These are phyloP conservation scores for Ceratocystis colombiana DNA, from an alignment of 2,329 filamentous ascomycete species.

Conservation along the genomic window DNA sequence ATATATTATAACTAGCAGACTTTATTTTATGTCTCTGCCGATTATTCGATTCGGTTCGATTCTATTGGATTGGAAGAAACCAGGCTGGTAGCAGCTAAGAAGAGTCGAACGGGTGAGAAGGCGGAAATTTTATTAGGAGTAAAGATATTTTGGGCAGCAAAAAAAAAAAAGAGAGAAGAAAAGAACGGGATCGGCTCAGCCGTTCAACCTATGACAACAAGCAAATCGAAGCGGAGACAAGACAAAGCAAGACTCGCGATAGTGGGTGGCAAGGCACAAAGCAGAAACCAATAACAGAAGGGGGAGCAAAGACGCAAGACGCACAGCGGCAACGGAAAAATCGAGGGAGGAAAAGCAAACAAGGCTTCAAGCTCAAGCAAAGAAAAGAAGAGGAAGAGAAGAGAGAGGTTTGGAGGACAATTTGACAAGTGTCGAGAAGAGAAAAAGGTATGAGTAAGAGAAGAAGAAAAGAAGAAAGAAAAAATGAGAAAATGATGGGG, in stretches of 20 bases:
- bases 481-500: not conserved
- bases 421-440: not conserved
- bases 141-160: slow-evolving; percentile 6
- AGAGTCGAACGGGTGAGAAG: not conserved
- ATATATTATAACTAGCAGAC: not conserved
- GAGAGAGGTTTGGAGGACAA: not conserved
- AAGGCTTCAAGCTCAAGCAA: slow-evolving; percentile 12
- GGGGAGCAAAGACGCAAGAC: not conserved
- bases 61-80: no score
- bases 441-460: not conserved
- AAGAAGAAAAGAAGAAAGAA: not conserved
- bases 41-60: no score
- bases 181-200: slow-evolving; percentile 23
- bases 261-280: not conserved
- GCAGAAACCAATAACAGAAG: not conserved
- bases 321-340: slow-evolving; percentile 10
- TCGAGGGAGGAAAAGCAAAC: not conserved
- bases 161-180: slow-evolving; percentile 15
- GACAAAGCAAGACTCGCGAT: slow-evolving; percentile 8
- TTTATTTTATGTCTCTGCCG: no score
- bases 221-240: no score
- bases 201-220: slow-evolving; percentile 17
- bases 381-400: slow-evolving; percentile 1
- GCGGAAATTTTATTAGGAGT: not conserved
- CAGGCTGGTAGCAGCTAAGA: not conserved